Percentiles rank a stretch among this genome's conserved stretches.
phyloP scores from a whole-genome alignment of 2,329 filamentous ascomycete genomes.

The Penicillium sp. region DNA sequence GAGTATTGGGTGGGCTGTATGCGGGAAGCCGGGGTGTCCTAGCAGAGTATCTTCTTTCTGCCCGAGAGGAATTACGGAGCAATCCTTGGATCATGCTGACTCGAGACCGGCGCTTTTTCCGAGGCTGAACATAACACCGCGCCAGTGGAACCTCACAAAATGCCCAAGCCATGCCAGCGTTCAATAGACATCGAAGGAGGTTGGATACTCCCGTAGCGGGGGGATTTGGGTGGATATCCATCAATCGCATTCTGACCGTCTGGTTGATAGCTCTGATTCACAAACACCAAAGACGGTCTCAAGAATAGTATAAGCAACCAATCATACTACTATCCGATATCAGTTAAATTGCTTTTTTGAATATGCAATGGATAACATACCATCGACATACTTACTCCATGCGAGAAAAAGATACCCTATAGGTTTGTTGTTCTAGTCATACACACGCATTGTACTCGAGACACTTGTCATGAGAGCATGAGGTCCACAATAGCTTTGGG shows the following conservation, averaged over 20 bases:
- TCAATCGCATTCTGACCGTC: not conserved
- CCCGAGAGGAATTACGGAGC: too few species aligned
- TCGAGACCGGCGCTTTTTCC: not conserved
- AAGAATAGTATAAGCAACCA: not conserved
- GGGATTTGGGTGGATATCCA: not conserved
- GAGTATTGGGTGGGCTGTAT: not conserved
- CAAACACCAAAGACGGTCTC: not conserved
- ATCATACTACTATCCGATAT: not conserved
- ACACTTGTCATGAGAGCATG: not conserved
- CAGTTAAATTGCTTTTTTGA: not conserved
- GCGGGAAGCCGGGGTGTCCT: not conserved
- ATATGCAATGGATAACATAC: not conserved
- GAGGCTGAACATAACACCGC: not conserved
- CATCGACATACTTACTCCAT: not conserved
- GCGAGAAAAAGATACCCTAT: not conserved
- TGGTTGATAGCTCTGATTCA: not conserved
- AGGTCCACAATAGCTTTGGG: not conserved
- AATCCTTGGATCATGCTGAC: not conserved
- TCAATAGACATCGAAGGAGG: not conserved
- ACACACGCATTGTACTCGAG: not conserved
- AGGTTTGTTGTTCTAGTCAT: not conserved
- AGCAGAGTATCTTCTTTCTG: not conserved
- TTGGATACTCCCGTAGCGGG: not conserved
- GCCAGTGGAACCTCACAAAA: not conserved
- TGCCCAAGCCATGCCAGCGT: not conserved